Conservation (phyloP, 176 grass and related monocot species). For the Phoenix dactylifera region DNA sequence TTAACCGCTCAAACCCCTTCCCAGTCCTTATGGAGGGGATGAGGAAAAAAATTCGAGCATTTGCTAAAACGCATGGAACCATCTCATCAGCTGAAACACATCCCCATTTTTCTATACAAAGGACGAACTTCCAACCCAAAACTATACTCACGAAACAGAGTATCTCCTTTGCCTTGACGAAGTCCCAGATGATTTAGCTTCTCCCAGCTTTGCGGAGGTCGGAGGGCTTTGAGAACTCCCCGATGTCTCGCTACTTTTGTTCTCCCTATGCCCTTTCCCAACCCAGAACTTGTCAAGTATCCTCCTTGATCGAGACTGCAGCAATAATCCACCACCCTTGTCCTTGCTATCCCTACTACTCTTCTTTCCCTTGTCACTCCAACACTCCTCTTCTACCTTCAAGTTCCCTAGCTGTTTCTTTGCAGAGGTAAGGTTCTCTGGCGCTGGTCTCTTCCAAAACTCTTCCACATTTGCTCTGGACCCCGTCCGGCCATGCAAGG, state of each 20-base stretch:
- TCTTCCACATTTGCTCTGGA: conserved; percentile 22
- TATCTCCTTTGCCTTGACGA: conserved; percentile 67
- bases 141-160: conserved; percentile 62
- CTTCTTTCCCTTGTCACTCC: conserved; percentile 34
- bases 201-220: conserved; percentile 39
- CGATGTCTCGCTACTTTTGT: conserved; percentile 77
- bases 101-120: conserved; percentile 31
- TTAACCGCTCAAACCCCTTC: conserved; percentile 17
- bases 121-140: neutral
- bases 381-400: conserved; percentile 27
- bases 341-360: conserved; percentile 52
- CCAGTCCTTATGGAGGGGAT: conserved; percentile 4
- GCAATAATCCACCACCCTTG: conserved; percentile 33
- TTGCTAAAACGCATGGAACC: neutral
- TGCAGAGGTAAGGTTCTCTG: conserved; percentile 29
- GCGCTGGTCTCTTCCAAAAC: conserved; percentile 28
- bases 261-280: conserved; percentile 56
- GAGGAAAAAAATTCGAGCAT: conserved; percentile 25
- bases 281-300: conserved; percentile 88
- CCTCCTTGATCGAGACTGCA: conserved; percentile 71
- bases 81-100: neutral
- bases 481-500: conserved; percentile 11
- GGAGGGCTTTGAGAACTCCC: conserved; percentile 83
- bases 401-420: conserved; percentile 41
- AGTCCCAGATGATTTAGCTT: conserved; percentile 43